A percentile compares a stretch with the other conserved stretches of the same genome.
Evolutionary conservation across 306 rosid genomes (phyloP).

Genomic region (Alnus rubra): DNA sequence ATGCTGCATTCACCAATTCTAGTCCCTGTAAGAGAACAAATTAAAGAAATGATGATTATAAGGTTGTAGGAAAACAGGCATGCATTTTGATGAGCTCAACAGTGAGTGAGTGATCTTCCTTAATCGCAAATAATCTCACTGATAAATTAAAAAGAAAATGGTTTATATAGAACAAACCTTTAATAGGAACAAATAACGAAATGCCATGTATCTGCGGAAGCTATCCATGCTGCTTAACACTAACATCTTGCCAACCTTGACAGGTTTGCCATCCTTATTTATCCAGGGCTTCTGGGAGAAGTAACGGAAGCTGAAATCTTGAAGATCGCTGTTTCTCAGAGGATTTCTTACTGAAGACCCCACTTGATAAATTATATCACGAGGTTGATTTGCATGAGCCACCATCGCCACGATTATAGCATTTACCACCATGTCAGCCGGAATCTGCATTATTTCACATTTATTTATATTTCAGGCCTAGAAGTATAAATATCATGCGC

Average conservation of each 20-base stretch:
- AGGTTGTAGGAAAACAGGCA: not conserved
- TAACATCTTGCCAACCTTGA: conserved; percentile 50
- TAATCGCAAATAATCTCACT: not conserved
- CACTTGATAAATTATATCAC: conserved; percentile 57
- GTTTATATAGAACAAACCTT: conserved; percentile 42
- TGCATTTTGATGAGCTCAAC: too few relatives aligned
- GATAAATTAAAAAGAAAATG: not conserved
- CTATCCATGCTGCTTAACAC: conserved; percentile 56
- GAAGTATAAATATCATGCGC: too few relatives aligned
- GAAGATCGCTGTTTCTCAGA: conserved; percentile 22
- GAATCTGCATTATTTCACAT: conserved; percentile 44
- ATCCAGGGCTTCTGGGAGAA: conserved; percentile 72
- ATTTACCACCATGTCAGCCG: conserved; percentile 87
- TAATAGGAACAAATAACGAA: conserved; percentile 62
- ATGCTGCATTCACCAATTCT: conserved; percentile 55
- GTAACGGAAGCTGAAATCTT: conserved; percentile 46
- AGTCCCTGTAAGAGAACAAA: conserved; percentile 46
- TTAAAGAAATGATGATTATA: not conserved
- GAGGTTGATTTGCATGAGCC: conserved; percentile 49
- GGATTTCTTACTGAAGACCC: conserved; percentile 71
- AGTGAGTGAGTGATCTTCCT: too few relatives aligned
- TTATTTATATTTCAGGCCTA: too few relatives aligned
- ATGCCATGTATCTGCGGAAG: conserved; percentile 62
- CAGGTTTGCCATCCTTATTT: conserved; percentile 56
- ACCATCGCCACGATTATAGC: conserved; percentile 62